These are phyloP conservation scores for Viola odorata DNA, from an alignment of 345 rosid species.

Conservation along the genomic window DNA sequence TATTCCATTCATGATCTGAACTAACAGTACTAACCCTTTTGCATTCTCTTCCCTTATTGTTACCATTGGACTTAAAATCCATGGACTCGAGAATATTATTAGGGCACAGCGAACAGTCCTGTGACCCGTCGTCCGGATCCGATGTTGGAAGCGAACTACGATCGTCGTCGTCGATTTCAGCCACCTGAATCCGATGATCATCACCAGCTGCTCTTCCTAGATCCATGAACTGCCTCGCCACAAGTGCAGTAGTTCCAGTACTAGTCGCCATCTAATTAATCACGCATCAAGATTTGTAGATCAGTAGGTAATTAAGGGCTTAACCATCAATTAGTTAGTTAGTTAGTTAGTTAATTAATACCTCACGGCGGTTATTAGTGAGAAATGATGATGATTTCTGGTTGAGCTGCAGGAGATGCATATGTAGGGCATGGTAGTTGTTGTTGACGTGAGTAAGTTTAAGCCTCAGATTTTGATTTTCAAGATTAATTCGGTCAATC, in stretches of 20 bases:
- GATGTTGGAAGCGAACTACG: neutral
- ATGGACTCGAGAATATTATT: constrained; percentile 17
- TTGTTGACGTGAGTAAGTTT: constrained; percentile 5
- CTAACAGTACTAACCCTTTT: constrained; percentile 2
- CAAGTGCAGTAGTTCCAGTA: neutral
- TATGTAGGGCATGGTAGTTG: constrained; percentile 5
- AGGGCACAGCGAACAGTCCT: constrained; percentile 1
- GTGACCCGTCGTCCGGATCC: constrained; percentile 5
- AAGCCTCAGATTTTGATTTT: constrained; percentile 12
- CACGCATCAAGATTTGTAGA: neutral
- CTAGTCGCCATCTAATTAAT: neutral
- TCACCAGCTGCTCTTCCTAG: neutral
- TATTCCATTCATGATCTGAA: constrained; percentile 4
- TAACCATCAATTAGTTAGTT: too few species aligned
- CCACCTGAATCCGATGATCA: too few species aligned
- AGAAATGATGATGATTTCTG: neutral
- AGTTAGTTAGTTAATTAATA: neutral
- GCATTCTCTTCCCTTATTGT: neutral
- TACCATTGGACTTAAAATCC: constrained; percentile 3
- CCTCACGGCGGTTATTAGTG: neutral
- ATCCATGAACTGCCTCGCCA: constrained; percentile 11
- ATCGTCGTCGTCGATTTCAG: neutral
- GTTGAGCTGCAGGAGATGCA: constrained; percentile 8
- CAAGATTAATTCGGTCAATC: constrained; percentile 2
- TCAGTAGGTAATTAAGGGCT: neutral